Percentiles rank a stretch among this genome's conserved stretches.
phyloP scores from a whole-genome alignment of 768 basidiomycete species.

The Lentinula boryana region DNA sequence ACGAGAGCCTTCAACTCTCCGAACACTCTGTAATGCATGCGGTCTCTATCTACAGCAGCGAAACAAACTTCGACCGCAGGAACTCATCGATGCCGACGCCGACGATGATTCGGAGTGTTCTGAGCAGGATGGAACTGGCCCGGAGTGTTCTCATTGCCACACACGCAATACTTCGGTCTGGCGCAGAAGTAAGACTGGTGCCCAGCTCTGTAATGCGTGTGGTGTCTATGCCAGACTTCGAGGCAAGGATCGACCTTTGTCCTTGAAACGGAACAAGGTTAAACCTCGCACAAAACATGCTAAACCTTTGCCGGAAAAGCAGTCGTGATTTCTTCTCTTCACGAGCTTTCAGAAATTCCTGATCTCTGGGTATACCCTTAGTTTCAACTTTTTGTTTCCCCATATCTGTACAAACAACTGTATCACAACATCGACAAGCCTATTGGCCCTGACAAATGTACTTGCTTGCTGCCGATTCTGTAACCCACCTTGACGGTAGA shows the following conservation, averaged over 20 bases:
- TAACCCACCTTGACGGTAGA: no score
- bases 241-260: slow-evolving; percentile 9
- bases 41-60: slow-evolving; percentile 13
- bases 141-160: slow-evolving; percentile 11
- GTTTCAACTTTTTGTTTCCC: no score
- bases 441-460: no score
- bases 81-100: slow-evolving; percentile 13
- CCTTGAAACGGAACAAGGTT: slow-evolving; percentile 11
- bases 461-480: no score
- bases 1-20: slow-evolving; percentile 11
- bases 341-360: not conserved
- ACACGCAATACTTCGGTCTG: slow-evolving; percentile 11
- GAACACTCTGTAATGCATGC: slow-evolving; percentile 12
- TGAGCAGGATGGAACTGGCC: slow-evolving; percentile 2
- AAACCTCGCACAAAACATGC: slow-evolving; percentile 12
- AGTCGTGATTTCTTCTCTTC: not conserved
- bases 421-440: no score
- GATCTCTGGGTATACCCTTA: no score
- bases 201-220: slow-evolving; percentile 12
- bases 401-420: no score
- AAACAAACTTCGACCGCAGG: slow-evolving; percentile 12
- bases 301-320: not conserved
- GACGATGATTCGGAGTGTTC: slow-evolving; percentile 8
- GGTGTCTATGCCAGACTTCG: slow-evolving; percentile 11
- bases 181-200: slow-evolving; percentile 11